Evolutionary conservation across 257 asterid genomes (phyloP), one percentile per base, ranked within the genome.

Genomic region (Solanum medicagineum): DNA sequence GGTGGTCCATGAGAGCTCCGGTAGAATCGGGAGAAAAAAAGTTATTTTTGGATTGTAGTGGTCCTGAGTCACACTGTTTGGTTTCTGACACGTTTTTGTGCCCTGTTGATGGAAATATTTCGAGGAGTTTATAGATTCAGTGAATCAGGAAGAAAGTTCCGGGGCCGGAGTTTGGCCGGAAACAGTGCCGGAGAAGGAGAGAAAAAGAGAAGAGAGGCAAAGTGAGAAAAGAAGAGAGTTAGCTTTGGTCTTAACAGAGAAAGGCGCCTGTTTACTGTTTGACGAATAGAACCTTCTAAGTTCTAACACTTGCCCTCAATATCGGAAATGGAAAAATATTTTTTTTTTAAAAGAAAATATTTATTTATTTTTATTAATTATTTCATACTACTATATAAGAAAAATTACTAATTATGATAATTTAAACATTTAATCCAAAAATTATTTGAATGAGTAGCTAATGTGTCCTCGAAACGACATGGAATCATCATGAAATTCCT

Each of bases 1-100:
- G 87, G 82, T 66, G 88, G 90, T 89, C 92, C 91, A 90, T 88
- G 89, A 87, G 15, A 86, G 91, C 36, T 73, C 57, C 57, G 57
- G 40, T 73, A 26, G 15, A 73, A 73, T 73, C 20, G 19, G 36
- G 15, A 29, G 83, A 53, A 26, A 51, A 51, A 79, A 26, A 2
- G 42, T 36, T 19, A 7, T 7, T 15, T 77, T 75, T 49, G 62
- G 82, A 24, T 10, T 77, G 45, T 24, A 26, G 49, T 53, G 65
- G 65, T 53, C 49, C 63, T 60, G 22, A 10, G 15, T 15, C 42
- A 13, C 13, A 22, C 40, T 77, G 44, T 14, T 4, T 15, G 16
- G 45, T 15, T 29, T 53, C 26, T 8, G 14, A 10, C 45, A 49
- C 82, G 62, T 49, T 49, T 75, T 15, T 24, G 2, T 9, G 24